Conservation (phyloP, 768 basidiomycete species). For the Pulveroboletus sp. region DNA sequence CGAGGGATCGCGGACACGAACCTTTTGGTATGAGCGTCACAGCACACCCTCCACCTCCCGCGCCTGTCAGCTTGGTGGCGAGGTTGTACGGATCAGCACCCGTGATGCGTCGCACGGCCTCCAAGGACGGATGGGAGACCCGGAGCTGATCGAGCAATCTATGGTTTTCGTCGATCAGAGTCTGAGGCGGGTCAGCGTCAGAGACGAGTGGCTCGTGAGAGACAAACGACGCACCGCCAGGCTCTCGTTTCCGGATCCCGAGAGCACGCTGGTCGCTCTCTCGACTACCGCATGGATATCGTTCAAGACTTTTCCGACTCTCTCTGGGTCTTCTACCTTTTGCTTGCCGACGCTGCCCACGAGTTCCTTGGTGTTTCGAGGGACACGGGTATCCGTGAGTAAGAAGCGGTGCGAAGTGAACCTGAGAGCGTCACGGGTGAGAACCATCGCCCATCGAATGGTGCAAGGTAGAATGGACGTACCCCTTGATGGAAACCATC, state of each 20-base stretch:
- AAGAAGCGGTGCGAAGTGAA: constrained; percentile 90
- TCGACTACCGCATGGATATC: constrained; percentile 84
- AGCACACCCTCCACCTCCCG: constrained; percentile 97
- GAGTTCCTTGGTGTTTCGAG: constrained; percentile 90
- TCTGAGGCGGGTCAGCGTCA: constrained; percentile 38
- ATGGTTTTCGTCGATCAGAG: constrained; percentile 88
- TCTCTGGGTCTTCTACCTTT: constrained; percentile 78
- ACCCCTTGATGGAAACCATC: constrained; percentile 86
- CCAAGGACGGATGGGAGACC: constrained; percentile 88
- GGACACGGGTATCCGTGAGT: constrained; percentile 88
- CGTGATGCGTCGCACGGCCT: constrained; percentile 74
- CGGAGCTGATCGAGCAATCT: constrained; percentile 75
- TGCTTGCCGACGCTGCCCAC: constrained; percentile 84
- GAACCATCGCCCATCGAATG: neutral
- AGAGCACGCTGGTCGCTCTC: constrained; percentile 70
- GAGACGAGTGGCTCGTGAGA: neutral
- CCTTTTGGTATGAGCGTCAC: constrained; percentile 94
- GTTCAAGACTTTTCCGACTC: constrained; percentile 70
- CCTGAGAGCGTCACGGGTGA: constrained; percentile 38
- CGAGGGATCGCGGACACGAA: constrained; percentile 36
- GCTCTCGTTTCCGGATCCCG: constrained; percentile 40
- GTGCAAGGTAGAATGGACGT: constrained; percentile 27
- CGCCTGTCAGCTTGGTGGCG: constrained; percentile 94
- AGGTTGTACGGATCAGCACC: constrained; percentile 59
- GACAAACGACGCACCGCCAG: constrained; percentile 50